Evolutionary conservation across 176 grass and related monocot species (phyloP).

Genomic region (Cenchrus purpureus): DNA sequence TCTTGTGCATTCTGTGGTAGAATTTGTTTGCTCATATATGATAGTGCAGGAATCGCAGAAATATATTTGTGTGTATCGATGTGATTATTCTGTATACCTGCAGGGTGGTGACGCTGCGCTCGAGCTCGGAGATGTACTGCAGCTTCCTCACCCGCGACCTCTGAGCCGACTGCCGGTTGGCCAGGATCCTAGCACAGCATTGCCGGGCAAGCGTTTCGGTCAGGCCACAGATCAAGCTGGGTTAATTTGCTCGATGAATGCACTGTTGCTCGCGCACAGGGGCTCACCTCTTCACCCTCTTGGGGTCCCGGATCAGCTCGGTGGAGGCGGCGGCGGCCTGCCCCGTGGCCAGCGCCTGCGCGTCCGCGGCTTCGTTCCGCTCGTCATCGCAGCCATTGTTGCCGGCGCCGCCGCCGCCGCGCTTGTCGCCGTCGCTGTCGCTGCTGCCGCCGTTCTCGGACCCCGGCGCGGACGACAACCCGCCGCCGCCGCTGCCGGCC

Average conservation of each 20-base stretch:
- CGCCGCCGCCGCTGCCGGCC: slow-evolving; percentile 25
- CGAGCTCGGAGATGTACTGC: slow-evolving; percentile 98
- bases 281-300: slow-evolving; percentile 90
- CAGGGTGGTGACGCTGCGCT: slow-evolving; percentile 92
- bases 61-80: background rate
- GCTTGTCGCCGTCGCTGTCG: slow-evolving; percentile 53
- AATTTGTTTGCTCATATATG: background rate
- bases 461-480: slow-evolving; percentile 27
- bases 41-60: background rate
- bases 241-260: too few relatives aligned
- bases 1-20: background rate
- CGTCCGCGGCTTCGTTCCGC: slow-evolving; percentile 7
- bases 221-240: background rate
- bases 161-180: slow-evolving; percentile 97
- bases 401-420: background rate
- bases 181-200: slow-evolving; percentile 64
- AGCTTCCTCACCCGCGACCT: slow-evolving; percentile 97
- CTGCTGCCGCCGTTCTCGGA: slow-evolving; percentile 46
- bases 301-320: slow-evolving; percentile 64
- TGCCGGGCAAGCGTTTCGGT: background rate
- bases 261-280: too few relatives aligned
- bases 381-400: slow-evolving; percentile 33
- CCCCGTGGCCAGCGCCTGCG: background rate
- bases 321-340: slow-evolving; percentile 8
- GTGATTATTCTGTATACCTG: slow-evolving; percentile 53